phyloP scores from a whole-genome alignment of 257 asterid genomes.

The Solanum ossicruentum region DNA sequence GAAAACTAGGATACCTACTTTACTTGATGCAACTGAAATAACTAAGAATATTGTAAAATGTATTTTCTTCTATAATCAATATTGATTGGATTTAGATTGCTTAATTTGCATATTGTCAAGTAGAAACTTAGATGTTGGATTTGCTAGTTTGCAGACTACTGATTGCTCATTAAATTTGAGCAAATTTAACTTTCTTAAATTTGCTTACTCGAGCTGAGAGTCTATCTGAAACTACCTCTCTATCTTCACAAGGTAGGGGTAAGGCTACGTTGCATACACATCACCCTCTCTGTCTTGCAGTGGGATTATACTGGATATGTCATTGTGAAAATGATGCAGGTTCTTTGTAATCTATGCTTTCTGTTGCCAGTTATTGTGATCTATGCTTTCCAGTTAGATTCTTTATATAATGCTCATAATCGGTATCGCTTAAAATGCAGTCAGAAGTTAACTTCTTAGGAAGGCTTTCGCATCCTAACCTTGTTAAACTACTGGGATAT shows the following conservation, averaged over 20 bases:
- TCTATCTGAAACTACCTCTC: background rate
- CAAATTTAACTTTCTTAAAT: background rate
- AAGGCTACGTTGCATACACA: too few species aligned
- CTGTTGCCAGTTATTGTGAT: background rate
- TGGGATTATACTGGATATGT: too few species aligned
- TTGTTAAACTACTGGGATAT: conserved; percentile 32
- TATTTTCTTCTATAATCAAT: background rate
- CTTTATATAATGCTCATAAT: background rate
- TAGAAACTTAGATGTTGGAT: background rate
- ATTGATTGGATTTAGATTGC: background rate
- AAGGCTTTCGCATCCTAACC: conserved; percentile 40
- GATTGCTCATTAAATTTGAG: background rate
- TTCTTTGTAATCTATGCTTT: background rate
- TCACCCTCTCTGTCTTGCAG: too few species aligned
- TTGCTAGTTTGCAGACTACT: background rate
- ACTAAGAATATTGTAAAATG: background rate
- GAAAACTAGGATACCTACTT: background rate
- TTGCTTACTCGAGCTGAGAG: background rate
- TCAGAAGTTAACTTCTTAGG: conserved; percentile 35
- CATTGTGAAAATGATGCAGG: background rate
- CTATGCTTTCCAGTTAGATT: background rate
- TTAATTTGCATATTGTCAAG: background rate
- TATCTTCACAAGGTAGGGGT: background rate
- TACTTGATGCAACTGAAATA: background rate
- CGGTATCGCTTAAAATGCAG: conserved; percentile 15